Percentiles rank a stretch among this genome's conserved stretches.
Evolutionary conservation across 495 filamentous ascomycete genomes (phyloP).

Genomic region (Cryomyces antarcticus): DNA sequence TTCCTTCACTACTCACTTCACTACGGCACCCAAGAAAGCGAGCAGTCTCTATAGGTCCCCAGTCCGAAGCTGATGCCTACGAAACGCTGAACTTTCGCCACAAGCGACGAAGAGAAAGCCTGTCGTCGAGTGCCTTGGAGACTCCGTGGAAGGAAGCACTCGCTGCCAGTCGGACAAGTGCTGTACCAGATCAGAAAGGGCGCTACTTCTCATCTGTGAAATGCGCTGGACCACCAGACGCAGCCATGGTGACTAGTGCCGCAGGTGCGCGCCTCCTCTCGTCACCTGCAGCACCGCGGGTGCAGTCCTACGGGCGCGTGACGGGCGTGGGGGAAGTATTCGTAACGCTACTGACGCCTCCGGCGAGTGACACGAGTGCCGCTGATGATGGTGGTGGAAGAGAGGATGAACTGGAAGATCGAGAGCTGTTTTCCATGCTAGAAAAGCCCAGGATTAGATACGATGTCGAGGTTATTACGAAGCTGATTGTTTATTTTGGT

Average conservation of each 20-base stretch:
- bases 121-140: conserved; percentile 12
- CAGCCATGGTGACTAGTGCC: not conserved
- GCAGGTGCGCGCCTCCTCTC: conserved; percentile 8
- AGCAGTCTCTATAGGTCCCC: conserved; percentile 79
- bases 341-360: conserved; percentile 1
- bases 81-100: conserved; percentile 88
- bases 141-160: not conserved
- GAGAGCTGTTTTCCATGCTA: conserved; percentile 66
- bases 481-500: conserved; percentile 90
- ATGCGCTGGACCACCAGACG: not conserved
- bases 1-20: conserved; percentile 56
- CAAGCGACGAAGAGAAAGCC: conserved; percentile 57
- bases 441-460: conserved; percentile 81
- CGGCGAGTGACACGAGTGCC: not conserved
- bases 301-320: conserved; percentile 46
- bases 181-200: not conserved
- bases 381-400: conserved; percentile 19
- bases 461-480: conserved; percentile 93
- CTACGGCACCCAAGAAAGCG: conserved; percentile 62
- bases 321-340: conserved; percentile 39
- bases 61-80: conserved; percentile 89
- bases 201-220: not conserved
- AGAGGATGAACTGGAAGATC: conserved; percentile 37
- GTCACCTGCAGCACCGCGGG: conserved; percentile 19
- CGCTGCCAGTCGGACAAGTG: not conserved